These are phyloP conservation scores for Coniella lustricola DNA, from an alignment of 2,329 filamentous ascomycete species.

Conservation along the genomic window DNA sequence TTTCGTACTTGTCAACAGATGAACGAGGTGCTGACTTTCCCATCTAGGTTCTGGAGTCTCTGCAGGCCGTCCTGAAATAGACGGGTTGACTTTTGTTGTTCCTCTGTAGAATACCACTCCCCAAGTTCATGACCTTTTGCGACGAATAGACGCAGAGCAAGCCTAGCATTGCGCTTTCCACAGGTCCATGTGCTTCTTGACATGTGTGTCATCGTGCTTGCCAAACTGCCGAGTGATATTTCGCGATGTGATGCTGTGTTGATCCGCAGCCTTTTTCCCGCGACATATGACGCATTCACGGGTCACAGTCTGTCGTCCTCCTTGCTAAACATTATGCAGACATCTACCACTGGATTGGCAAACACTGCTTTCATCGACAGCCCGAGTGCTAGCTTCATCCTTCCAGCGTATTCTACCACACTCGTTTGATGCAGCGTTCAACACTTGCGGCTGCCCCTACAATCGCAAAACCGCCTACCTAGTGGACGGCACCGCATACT, in stretches of 20 bases:
- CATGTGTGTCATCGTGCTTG: background rate
- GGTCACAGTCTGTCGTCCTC: too few species aligned
- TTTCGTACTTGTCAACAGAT: background rate
- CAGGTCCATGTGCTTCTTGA: background rate
- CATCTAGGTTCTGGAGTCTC: constrained; percentile 69
- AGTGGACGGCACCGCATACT: too few species aligned
- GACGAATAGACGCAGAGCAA: constrained; percentile 5
- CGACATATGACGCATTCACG: too few species aligned
- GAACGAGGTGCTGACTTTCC: constrained; percentile 28
- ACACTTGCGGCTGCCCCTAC: too few species aligned
- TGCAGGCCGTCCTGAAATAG: constrained; percentile 77
- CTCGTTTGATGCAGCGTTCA: too few species aligned
- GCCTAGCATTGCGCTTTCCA: background rate
- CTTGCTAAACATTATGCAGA: too few species aligned
- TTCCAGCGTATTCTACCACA: too few species aligned
- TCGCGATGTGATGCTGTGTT: background rate
- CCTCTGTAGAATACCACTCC: constrained; percentile 31
- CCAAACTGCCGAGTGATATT: background rate
- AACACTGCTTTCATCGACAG: too few species aligned
- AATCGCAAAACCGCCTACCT: too few species aligned
- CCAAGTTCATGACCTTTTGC: constrained; percentile 2
- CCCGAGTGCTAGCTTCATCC: too few species aligned
- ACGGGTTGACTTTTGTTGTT: constrained; percentile 25
- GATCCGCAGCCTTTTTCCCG: background rate
- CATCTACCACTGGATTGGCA: too few species aligned